Percentiles rank a stretch among this genome's conserved stretches.
These are phyloP conservation scores for Trichopus zeylanicus DNA, from an alignment of 116 monocot species.

Conservation along the genomic window DNA sequence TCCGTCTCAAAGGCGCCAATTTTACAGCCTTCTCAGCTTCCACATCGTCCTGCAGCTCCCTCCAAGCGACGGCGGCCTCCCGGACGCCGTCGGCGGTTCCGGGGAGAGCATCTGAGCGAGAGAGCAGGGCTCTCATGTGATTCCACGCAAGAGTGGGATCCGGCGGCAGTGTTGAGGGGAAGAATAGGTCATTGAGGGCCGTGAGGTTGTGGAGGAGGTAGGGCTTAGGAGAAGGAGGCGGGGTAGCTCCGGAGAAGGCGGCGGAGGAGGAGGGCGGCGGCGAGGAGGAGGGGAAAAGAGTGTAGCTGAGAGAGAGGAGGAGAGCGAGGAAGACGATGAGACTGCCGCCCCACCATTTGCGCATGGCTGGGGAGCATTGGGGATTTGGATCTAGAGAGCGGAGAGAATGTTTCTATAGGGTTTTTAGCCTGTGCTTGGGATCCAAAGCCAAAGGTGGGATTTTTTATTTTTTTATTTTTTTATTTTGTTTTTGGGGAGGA, in stretches of 20 bases:
- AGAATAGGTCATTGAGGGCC: conserved; percentile 20
- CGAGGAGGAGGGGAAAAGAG: too few relatives aligned
- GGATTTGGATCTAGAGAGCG: too few relatives aligned
- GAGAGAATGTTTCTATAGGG: too few relatives aligned
- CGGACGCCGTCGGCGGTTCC: conserved; percentile 36
- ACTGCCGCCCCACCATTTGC: conserved; percentile 40
- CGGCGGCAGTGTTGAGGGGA: neutral
- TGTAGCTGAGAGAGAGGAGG: too few relatives aligned
- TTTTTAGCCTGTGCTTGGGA: too few relatives aligned
- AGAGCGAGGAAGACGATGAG: conserved; percentile 36
- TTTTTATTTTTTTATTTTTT: too few relatives aligned
- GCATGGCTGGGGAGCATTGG: conserved; percentile 22
- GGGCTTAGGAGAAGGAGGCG: too few relatives aligned
- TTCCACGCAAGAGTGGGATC: conserved; percentile 36
- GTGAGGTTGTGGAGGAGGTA: conserved; percentile 18
- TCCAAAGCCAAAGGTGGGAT: too few relatives aligned
- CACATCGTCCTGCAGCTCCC: conserved; percentile 23
- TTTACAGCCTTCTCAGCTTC: neutral
- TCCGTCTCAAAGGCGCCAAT: neutral
- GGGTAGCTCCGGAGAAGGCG: conserved; percentile 4
- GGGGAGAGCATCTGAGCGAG: conserved; percentile 67
- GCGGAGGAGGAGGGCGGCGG: neutral
- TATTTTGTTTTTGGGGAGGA: too few relatives aligned
- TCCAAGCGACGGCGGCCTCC: conserved; percentile 52
- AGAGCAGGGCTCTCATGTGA: conserved; percentile 44